Conservation (phyloP, 192 early-diverging fungal species). For the Piromyces finnis region DNA sequence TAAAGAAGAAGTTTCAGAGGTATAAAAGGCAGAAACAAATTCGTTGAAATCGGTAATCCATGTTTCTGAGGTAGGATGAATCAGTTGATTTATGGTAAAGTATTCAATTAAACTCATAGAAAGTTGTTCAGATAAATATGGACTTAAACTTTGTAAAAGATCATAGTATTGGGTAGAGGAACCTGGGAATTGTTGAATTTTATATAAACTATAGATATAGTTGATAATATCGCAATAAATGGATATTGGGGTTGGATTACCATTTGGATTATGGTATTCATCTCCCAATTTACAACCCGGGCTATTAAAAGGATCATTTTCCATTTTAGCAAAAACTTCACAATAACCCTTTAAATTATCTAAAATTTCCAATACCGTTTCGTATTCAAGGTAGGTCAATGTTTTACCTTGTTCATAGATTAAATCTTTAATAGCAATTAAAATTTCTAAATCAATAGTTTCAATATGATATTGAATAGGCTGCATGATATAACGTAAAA, state of each 20-base stretch:
- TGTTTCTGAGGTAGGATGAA: neutral
- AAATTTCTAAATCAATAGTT: neutral
- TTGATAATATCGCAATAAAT: neutral
- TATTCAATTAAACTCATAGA: neutral
- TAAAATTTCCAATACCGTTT: neutral
- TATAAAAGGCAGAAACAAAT: neutral
- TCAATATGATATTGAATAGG: neutral
- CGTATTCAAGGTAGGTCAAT: neutral
- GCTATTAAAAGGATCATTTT: neutral
- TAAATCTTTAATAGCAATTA: neutral
- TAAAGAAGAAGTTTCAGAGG: neutral
- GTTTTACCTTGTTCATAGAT: neutral
- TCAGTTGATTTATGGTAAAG: neutral
- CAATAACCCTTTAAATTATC: neutral
- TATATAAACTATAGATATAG: neutral
- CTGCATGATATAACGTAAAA: conserved; percentile 4
- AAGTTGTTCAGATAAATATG: neutral
- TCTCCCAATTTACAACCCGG: neutral
- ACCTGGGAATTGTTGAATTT: neutral
- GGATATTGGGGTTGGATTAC: neutral
- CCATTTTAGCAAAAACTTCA: neutral
- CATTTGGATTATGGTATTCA: neutral
- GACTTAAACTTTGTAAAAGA: neutral
- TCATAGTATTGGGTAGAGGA: neutral
- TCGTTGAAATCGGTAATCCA: neutral